phyloP scores from a whole-genome alignment of 2,329 filamentous ascomycete species.

The Calycina herbarum region DNA sequence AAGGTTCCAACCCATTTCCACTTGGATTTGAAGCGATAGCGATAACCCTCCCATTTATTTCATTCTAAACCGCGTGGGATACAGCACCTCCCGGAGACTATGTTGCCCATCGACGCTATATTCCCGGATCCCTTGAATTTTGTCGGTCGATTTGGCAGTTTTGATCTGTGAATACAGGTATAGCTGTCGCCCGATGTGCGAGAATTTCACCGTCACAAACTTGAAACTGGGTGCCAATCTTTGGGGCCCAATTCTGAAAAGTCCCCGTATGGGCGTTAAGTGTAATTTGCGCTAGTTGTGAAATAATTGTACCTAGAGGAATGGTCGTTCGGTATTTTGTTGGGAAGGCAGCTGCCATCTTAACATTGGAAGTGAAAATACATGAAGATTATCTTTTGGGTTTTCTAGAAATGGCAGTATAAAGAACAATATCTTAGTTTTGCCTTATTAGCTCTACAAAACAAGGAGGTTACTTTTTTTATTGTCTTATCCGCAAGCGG shows the following conservation, averaged over 20 bases:
- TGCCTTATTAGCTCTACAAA: no score
- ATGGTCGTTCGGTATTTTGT: not conserved
- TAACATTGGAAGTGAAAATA: no score
- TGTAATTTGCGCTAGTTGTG: not conserved
- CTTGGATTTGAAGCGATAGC: not conserved
- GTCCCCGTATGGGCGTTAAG: not conserved
- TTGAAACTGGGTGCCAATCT: not conserved
- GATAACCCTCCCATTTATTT: not conserved
- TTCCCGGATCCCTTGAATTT: not conserved
- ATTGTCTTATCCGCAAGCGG: no score
- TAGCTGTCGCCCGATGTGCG: no score
- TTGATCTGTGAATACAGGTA: not conserved
- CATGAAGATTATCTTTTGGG: no score
- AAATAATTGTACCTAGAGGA: not conserved
- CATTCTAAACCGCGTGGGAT: not conserved
- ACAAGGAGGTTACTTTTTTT: no score
- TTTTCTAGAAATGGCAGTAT: no score
- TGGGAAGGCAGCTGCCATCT: not conserved
- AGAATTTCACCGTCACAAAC: not conserved
- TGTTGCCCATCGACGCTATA: not conserved
- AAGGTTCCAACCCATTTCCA: not conserved
- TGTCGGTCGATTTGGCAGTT: not conserved
- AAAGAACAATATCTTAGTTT: no score
- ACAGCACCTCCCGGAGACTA: no score
- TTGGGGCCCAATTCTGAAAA: not conserved